Conservation (phyloP, 2,329 filamentous ascomycete genomes). For the Pseudocercospora pini-densiflorae region DNA sequence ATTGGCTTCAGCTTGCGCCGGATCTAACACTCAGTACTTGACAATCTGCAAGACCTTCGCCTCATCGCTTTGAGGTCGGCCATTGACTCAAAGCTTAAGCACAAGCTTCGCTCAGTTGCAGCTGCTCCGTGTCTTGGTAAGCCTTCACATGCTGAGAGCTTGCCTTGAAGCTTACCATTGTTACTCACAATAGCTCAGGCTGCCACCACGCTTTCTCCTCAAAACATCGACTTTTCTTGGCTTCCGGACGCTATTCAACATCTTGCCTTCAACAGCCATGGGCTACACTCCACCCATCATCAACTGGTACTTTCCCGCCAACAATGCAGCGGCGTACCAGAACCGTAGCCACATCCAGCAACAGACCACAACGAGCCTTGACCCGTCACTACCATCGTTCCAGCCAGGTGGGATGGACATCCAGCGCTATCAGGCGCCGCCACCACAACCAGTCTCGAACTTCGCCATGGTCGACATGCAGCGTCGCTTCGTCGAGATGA, state of each 20-base stretch:
- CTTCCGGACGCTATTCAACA: neutral
- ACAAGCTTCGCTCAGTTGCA: neutral
- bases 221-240: neutral
- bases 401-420: conserved; percentile 9
- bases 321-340: neutral
- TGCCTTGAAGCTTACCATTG: neutral
- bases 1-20: too few relatives aligned
- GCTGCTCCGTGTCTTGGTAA: neutral
- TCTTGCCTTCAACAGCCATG: neutral
- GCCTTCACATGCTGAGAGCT: neutral
- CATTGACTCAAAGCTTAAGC: neutral
- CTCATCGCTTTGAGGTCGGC: neutral
- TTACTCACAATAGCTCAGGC: neutral
- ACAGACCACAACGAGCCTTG: neutral
- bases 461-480: neutral
- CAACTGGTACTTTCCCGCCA: neutral
- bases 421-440: conserved; percentile 9
- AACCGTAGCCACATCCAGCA: neutral
- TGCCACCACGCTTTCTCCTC: neutral
- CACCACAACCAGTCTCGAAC: neutral
- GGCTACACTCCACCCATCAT: neutral
- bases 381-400: conserved; percentile 16
- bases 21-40: neutral
- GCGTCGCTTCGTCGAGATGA: conserved; percentile 10
- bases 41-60: neutral